A percentile compares a stretch with the other conserved stretches of the same genome.
Conservation (phyloP, 768 basidiomycete species). For the Serendipita sp. region DNA sequence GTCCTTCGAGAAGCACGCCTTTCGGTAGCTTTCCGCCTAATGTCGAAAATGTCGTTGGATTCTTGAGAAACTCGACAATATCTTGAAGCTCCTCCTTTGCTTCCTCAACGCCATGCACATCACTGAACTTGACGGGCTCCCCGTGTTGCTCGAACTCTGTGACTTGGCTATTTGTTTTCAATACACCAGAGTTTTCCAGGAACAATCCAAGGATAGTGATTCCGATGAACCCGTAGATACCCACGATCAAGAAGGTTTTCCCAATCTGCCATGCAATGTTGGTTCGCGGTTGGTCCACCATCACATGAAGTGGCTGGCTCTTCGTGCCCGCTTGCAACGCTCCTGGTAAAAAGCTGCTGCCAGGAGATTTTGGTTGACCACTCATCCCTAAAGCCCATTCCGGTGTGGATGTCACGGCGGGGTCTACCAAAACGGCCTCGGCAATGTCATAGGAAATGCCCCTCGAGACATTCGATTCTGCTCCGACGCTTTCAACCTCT, state of each 20-base stretch:
- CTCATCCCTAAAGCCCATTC: background rate
- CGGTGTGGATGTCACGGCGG: background rate
- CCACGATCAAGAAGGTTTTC: background rate
- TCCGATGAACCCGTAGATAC: constrained; percentile 26
- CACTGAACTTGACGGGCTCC: constrained; percentile 76
- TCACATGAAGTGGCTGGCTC: background rate
- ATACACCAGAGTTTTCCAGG: constrained; percentile 82
- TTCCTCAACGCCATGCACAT: constrained; percentile 96
- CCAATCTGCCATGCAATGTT: background rate
- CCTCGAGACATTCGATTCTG: background rate
- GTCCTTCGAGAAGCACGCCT: constrained; percentile 80
- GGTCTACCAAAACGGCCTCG: background rate
- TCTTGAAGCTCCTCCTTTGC: constrained; percentile 94
- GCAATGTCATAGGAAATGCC: constrained; percentile 1
- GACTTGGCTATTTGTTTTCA: constrained; percentile 73
- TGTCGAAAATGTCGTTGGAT: constrained; percentile 76
- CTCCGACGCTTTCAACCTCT: background rate
- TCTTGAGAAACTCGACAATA: constrained; percentile 87
- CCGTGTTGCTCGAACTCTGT: constrained; percentile 76
- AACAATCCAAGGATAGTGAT: constrained; percentile 76
- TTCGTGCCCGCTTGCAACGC: background rate
- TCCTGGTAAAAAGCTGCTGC: background rate
- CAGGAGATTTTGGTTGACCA: background rate
- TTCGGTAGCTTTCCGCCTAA: constrained; percentile 91
- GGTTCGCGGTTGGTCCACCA: background rate